Conservation (phyloP, 257 asterid genomes). For the Solanum lignicaule region DNA sequence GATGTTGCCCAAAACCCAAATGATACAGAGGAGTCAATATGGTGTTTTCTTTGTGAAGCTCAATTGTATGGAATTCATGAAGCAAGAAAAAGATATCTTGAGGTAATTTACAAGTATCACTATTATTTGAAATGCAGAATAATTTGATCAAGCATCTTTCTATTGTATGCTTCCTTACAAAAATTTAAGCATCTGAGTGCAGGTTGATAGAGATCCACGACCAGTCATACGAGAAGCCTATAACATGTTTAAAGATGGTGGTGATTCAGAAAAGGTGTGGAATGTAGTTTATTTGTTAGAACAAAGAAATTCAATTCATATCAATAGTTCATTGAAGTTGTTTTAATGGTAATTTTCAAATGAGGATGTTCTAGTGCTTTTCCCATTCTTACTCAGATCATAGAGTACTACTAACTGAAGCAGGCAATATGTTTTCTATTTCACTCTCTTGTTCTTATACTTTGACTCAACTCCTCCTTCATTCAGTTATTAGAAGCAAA, state of each 20-base stretch:
- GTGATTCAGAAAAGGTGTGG: constrained; percentile 79
- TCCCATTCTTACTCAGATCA: background rate
- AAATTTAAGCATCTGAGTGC: background rate
- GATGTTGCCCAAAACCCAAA: constrained; percentile 94
- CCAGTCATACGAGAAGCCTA: constrained; percentile 74
- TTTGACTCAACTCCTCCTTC: background rate
- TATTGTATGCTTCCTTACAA: background rate
- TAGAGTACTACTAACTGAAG: background rate
- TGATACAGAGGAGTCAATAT: constrained; percentile 96
- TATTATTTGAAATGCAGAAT: background rate
- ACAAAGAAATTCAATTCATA: background rate
- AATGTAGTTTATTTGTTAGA: background rate
- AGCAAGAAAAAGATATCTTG: constrained; percentile 70
- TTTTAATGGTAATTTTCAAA: background rate
- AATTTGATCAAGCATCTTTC: background rate
- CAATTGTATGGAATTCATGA: constrained; percentile 70
- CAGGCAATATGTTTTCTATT: background rate
- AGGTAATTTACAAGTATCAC: constrained; percentile 8
- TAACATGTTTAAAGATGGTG: constrained; percentile 68
- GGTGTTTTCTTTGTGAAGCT: constrained; percentile 99
- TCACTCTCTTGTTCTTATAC: background rate
- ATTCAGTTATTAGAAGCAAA: background rate
- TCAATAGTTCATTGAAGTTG: background rate
- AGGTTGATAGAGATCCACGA: constrained; percentile 83
- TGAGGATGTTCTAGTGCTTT: background rate